Evolutionary conservation across 129 eudicot species (phyloP).

Genomic region (Kitagawia praeruptora): DNA sequence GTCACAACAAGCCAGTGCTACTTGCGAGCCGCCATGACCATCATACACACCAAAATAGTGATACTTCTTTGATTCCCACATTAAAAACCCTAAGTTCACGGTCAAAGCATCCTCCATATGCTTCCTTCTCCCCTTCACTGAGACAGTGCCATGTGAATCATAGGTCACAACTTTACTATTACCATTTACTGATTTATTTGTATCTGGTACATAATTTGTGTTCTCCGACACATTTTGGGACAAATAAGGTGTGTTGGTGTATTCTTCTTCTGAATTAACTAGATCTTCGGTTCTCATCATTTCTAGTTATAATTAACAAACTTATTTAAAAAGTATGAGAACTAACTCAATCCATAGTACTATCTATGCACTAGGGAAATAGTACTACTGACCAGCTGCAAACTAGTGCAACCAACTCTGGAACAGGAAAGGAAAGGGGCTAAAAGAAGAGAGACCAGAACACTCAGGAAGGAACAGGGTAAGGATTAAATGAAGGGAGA

Average conservation of each 20-base stretch:
- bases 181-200: neutral
- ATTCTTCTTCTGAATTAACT: neutral
- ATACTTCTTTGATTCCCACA: constrained; percentile 6
- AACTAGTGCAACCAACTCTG: neutral
- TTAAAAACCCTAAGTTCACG: constrained; percentile 14
- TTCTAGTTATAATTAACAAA: neutral
- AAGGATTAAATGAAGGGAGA: neutral
- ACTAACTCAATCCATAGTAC: neutral
- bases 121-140: constrained; percentile 53
- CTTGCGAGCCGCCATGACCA: constrained; percentile 64
- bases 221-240: neutral
- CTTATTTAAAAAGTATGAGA: neutral
- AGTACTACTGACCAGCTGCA: neutral
- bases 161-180: neutral
- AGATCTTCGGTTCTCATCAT: neutral
- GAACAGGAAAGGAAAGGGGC: neutral
- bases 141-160: constrained; percentile 28
- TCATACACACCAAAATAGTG: constrained; percentile 60
- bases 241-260: neutral
- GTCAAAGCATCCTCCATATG: constrained; percentile 68
- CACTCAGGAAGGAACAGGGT: neutral
- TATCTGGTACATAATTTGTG: neutral
- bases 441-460: neutral
- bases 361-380: neutral
- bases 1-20: constrained; percentile 38